Percentiles rank a stretch among this genome's conserved stretches.
Conservation (phyloP, 805 yeast species). For the Candida loeiensis region DNA sequence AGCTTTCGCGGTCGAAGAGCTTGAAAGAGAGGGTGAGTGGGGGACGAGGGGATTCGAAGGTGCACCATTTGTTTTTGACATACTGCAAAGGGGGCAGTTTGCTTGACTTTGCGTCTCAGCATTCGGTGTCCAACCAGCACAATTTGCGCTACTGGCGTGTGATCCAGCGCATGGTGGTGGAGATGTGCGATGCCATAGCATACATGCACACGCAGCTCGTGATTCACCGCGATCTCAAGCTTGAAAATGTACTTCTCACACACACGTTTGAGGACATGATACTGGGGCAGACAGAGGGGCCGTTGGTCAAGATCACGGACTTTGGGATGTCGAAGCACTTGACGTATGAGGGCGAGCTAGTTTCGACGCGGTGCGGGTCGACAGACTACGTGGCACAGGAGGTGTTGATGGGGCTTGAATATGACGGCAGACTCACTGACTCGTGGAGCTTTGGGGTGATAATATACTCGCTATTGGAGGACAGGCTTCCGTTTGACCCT, state of each 20-base stretch:
- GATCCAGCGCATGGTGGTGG: constrained; percentile 63
- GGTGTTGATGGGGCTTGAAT: constrained; percentile 80
- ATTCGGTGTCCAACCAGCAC: constrained; percentile 24
- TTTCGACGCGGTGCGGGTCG: constrained; percentile 91
- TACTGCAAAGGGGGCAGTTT: constrained; percentile 85
- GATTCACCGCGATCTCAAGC: constrained; percentile 88
- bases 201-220: constrained; percentile 67
- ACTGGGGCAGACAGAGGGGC: constrained; percentile 12
- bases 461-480: constrained; percentile 79
- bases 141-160: constrained; percentile 41
- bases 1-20: constrained; percentile 6
- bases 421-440: constrained; percentile 89
- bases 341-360: constrained; percentile 54
- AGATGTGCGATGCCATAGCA: constrained; percentile 62
- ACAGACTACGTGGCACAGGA: constrained; percentile 98
- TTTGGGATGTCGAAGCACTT: constrained; percentile 82
- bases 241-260: constrained; percentile 73
- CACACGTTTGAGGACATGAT: constrained; percentile 18
- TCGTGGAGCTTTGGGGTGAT: constrained; percentile 95
- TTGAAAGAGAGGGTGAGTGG: constrained; percentile 17
- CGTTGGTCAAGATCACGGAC: constrained; percentile 68
- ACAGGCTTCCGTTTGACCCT: constrained; percentile 87
- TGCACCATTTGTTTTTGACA: constrained; percentile 42
- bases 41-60: constrained; percentile 18
- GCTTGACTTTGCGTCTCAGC: constrained; percentile 48